Evolutionary conservation across 2,329 filamentous ascomycete species (phyloP).

Genomic region (Chalara sp.): DNA sequence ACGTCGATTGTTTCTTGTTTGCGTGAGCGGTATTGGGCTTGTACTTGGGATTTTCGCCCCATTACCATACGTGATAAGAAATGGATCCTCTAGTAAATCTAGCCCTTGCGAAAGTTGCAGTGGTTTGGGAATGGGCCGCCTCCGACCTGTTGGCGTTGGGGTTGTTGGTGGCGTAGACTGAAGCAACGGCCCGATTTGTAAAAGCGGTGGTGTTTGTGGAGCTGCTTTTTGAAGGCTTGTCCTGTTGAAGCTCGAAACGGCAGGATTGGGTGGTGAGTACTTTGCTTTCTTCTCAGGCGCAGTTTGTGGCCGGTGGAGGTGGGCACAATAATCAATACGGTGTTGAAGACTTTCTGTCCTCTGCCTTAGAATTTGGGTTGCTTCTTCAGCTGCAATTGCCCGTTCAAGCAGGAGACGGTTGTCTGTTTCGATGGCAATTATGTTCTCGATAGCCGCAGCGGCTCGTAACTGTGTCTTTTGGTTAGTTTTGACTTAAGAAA

Average conservation of each 20-base stretch:
- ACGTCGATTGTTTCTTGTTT: background rate
- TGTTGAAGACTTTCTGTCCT: slow-evolving; percentile 17
- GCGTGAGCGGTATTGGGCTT: background rate
- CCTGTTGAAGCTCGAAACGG: background rate
- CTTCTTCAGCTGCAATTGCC: slow-evolving; percentile 19
- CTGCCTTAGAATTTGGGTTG: slow-evolving; percentile 15
- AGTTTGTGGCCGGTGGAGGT: slow-evolving; percentile 14
- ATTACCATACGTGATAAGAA: no score
- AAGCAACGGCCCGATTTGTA: background rate
- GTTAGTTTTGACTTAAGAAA: no score
- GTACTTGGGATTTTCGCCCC: no score
- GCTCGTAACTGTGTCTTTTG: background rate
- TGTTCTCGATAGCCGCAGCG: slow-evolving; percentile 16
- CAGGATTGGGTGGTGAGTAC: background rate
- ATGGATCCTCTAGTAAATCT: no score
- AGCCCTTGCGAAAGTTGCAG: no score
- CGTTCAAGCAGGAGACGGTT: slow-evolving; percentile 17
- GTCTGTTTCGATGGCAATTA: slow-evolving; percentile 20
- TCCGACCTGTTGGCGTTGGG: background rate
- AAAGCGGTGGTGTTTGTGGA: background rate
- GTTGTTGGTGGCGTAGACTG: background rate
- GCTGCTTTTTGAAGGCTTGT: background rate
- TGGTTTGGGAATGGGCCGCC: no score
- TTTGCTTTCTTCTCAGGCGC: slow-evolving; percentile 6
- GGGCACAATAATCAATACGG: slow-evolving; percentile 14